Percentiles rank a stretch among this genome's conserved stretches.
Evolutionary conservation across 495 filamentous ascomycete species (phyloP).

Genomic region (Hypoxylon fragiforme): DNA sequence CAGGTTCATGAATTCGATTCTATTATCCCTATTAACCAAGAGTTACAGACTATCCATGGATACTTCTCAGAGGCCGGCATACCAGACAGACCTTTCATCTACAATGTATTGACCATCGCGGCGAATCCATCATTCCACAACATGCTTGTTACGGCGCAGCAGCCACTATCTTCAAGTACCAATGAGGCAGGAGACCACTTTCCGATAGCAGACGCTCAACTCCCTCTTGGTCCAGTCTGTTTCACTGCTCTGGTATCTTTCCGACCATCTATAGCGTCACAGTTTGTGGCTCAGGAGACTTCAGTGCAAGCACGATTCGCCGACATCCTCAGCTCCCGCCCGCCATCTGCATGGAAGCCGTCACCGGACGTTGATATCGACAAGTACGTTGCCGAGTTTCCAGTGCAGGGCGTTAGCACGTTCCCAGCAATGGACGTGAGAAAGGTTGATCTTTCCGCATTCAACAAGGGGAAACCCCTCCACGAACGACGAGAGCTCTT

Average conservation of each 20-base stretch:
- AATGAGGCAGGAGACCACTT: constrained; percentile 38
- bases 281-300: constrained; percentile 37
- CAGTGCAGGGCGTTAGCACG: constrained; percentile 34
- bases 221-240: constrained; percentile 51
- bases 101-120: constrained; percentile 57
- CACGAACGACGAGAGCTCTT: constrained; percentile 62
- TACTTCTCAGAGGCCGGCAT: constrained; percentile 64
- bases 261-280: constrained; percentile 38
- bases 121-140: constrained; percentile 62
- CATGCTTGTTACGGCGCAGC: constrained; percentile 59
- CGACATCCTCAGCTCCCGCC: constrained; percentile 37
- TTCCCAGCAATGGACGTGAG: constrained; percentile 65
- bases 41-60: constrained; percentile 63
- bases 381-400: constrained; percentile 29
- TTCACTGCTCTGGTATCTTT: constrained; percentile 68
- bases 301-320: constrained; percentile 44
- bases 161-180: constrained; percentile 45
- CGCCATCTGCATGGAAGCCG: constrained; percentile 45
- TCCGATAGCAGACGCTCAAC: constrained; percentile 39
- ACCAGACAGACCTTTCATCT: constrained; percentile 61
- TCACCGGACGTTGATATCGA: constrained; percentile 48
- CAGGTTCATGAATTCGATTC: background rate
- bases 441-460: constrained; percentile 64
- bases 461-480: constrained; percentile 54
- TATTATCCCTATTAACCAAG: constrained; percentile 3